A percentile compares a stretch with the other conserved stretches of the same genome.
phyloP scores from a whole-genome alignment of 106 monocot genomes.

The Chionographis japonica region DNA sequence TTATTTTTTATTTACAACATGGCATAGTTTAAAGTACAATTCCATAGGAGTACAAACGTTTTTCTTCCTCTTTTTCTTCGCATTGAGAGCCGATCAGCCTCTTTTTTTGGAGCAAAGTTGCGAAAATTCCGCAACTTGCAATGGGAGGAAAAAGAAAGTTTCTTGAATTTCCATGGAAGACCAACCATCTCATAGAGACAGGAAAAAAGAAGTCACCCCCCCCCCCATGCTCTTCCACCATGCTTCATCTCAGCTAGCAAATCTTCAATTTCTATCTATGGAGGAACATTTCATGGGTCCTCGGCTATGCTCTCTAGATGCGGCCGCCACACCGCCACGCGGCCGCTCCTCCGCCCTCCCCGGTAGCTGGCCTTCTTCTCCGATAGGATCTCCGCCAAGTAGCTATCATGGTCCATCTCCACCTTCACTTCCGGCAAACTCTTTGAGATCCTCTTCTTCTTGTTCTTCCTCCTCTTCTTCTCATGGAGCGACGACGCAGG shows the following conservation, averaged over 20 bases:
- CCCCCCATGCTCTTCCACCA: background rate
- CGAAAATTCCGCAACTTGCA: conserved; percentile 5
- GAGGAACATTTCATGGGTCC: conserved; percentile 7
- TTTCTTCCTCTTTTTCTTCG: conserved; percentile 9
- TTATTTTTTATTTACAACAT: background rate
- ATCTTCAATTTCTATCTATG: no score
- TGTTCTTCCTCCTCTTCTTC: conserved; percentile 12
- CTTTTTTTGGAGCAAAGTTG: conserved; percentile 3
- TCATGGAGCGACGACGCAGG: conserved; percentile 32
- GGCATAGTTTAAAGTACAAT: conserved; percentile 9
- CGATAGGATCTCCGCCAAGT: conserved; percentile 15
- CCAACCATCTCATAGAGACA: no score
- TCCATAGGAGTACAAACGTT: conserved; percentile 17
- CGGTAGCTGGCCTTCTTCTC: conserved; percentile 16
- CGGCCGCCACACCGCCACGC: conserved; percentile 44
- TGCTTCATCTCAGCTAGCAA: no score
- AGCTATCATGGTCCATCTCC: conserved; percentile 5
- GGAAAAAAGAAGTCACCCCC: no score
- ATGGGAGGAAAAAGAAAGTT: background rate
- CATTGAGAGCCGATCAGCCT: conserved; percentile 17
- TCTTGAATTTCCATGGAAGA: no score
- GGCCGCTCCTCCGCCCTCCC: conserved; percentile 9
- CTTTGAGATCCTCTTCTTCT: conserved; percentile 3
- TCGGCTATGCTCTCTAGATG: conserved; percentile 40
- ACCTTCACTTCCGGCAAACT: background rate